These are phyloP conservation scores for Colletotrichum sp. DNA, from an alignment of 2,329 filamentous ascomycete species.

Conservation along the genomic window DNA sequence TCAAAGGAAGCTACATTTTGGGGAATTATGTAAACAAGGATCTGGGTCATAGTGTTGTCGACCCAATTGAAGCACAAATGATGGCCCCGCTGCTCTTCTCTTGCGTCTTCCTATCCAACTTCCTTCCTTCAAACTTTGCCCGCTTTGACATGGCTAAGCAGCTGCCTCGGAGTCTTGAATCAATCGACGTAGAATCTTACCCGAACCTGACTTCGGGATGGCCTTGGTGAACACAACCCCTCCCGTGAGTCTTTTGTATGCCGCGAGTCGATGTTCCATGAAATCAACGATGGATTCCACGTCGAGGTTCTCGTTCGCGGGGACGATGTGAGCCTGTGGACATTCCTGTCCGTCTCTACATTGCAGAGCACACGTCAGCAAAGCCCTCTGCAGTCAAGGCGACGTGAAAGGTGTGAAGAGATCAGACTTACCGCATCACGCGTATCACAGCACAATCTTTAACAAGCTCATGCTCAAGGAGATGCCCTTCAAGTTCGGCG, in stretches of 20 bases:
- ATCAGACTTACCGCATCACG: too few species aligned
- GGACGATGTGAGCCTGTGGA: neutral
- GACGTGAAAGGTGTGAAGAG: too few species aligned
- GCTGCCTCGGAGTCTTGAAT: neutral
- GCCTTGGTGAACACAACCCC: neutral
- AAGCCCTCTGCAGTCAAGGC: too few species aligned
- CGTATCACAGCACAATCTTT: neutral
- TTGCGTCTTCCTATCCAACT: accelerated
- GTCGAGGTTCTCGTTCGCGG: neutral
- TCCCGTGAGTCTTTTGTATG: neutral
- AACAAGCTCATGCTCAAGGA: neutral
- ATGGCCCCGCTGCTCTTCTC: accelerated
- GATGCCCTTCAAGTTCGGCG: neutral
- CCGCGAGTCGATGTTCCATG: neutral
- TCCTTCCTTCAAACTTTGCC: too few species aligned
- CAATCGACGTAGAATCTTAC: neutral
- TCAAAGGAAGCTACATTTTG: accelerated
- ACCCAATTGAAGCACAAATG: too few species aligned
- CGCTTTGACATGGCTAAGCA: neutral
- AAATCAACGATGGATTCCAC: neutral
- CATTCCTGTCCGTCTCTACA: neutral
- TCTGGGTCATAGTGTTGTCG: accelerated
- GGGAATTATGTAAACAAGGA: accelerated
- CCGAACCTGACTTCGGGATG: neutral
- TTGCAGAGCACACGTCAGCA: neutral